Evolutionary conservation across 805 yeast species (phyloP), one percentile per base, ranked within the genome.

Genomic region (Brettanomyces custersianus): DNA sequence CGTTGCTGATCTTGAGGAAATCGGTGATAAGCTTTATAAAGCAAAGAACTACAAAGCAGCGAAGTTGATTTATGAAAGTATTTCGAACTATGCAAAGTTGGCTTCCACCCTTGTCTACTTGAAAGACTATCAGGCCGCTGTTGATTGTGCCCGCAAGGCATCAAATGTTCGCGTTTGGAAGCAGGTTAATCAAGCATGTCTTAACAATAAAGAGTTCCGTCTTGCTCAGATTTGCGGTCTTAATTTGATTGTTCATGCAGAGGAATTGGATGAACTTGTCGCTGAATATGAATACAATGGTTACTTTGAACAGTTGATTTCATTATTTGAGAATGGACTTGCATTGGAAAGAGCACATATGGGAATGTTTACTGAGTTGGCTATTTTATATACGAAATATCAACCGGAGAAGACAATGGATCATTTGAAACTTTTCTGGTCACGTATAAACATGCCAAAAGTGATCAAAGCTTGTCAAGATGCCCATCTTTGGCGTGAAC

Each of bases 311-410:
- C 95, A 92, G 67, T 70, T 92, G 46, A 84, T 90, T 44, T 76
- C 96, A 13, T 73, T 92, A 52, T 86, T 92, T 52, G 98, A 92
- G 63, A 90, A 87, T 51, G 97, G 97, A 46, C 72, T 92, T 41
- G 94, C 95, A 29, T 72, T 92, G 48, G 98, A 92, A 68, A 83
- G 98, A 60, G 98, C 98, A 26, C 98, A 92, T 58, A 92, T 92
- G 98, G 98, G 97, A 49, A 90, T 92, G 96, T 92, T 92, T 60
- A 92, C 98, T 9, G 96, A 88, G 62, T 72, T 92, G 50, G 95
- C 97, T 17, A 71, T 84, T 33, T 68, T 92, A 48, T 92, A 90
- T 66, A 74, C 94, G 46, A 90, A 88, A 60, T 92, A 88, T 63
- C 74, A 77, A 43, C 95, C 96, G 20, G 83, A 77, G 35, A 81